These are phyloP conservation scores for Neurospora sp. DNA, from an alignment of 495 filamentous ascomycete species.

Conservation along the genomic window DNA sequence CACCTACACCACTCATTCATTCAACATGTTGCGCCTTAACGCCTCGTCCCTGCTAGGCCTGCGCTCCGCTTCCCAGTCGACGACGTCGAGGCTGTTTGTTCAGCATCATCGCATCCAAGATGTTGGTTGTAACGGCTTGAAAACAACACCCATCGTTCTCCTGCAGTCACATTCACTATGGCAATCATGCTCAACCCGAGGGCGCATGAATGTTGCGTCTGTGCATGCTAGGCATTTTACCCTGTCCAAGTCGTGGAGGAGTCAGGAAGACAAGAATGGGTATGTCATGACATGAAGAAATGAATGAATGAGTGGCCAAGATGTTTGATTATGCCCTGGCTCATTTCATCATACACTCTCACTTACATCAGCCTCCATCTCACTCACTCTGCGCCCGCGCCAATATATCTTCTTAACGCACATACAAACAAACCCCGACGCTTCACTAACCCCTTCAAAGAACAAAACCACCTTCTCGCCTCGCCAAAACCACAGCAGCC, in stretches of 20 bases:
- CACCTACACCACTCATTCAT: background rate
- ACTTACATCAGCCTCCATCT: background rate
- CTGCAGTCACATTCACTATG: background rate
- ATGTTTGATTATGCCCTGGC: background rate
- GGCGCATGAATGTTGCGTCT: background rate
- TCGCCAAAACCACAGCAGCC: slow-evolving; percentile 2
- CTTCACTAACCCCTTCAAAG: background rate
- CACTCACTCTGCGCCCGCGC: background rate
- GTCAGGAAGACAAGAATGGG: slow-evolving; percentile 1
- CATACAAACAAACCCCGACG: background rate
- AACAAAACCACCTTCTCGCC: background rate
- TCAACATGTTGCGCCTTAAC: background rate
- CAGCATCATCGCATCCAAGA: background rate
- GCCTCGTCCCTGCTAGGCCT: background rate
- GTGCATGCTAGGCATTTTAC: slow-evolving; percentile 40
- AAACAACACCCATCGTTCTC: background rate
- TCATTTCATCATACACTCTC: background rate
- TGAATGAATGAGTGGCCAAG: background rate
- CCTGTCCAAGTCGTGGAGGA: background rate
- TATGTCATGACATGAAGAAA: background rate
- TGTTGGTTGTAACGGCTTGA: background rate
- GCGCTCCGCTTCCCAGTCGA: background rate
- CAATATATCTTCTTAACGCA: background rate
- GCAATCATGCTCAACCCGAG: background rate
- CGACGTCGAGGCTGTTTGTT: background rate